phyloP scores from a whole-genome alignment of 2,329 filamentous ascomycete genomes.

The Apiospora hydei region DNA sequence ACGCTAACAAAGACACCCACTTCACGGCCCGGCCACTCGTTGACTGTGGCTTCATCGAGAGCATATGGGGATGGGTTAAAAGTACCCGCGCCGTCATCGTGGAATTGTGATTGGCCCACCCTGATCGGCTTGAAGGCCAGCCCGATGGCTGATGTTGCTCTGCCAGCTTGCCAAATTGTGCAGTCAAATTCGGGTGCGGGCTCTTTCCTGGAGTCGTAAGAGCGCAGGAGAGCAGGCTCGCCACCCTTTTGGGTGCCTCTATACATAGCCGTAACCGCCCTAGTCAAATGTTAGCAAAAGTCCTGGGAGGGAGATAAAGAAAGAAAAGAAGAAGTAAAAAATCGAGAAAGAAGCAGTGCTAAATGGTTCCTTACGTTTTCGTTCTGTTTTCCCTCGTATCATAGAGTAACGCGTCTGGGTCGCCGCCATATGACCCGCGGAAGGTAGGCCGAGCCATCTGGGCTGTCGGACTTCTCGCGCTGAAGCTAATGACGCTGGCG shows the following conservation, averaged over 20 bases:
- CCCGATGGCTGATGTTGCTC: slow-evolving; percentile 90
- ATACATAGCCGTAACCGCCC: slow-evolving; percentile 89
- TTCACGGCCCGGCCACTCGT: slow-evolving; percentile 94
- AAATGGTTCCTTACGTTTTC: slow-evolving; percentile 75
- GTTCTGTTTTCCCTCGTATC: slow-evolving; percentile 85
- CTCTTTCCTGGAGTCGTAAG: slow-evolving; percentile 94
- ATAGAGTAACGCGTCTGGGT: slow-evolving; percentile 87
- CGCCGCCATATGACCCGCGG: slow-evolving; percentile 74
- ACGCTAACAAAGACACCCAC: slow-evolving; percentile 92
- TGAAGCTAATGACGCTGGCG: slow-evolving; percentile 83
- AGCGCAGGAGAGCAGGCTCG: slow-evolving; percentile 79
- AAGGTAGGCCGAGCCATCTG: slow-evolving; percentile 63
- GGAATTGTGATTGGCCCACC: slow-evolving; percentile 91
- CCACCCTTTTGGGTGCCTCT: slow-evolving; percentile 77
- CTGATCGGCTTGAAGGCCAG: slow-evolving; percentile 96
- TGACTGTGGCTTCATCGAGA: slow-evolving; percentile 87
- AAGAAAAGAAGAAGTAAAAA: background rate
- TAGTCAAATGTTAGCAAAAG: slow-evolving; percentile 49
- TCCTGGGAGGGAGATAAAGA: background rate
- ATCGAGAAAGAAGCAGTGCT: background rate
- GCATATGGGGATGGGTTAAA: slow-evolving; percentile 90
- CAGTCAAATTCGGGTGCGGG: slow-evolving; percentile 90
- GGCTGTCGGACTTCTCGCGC: slow-evolving; percentile 67
- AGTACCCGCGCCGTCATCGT: slow-evolving; percentile 89
- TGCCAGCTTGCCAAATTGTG: slow-evolving; percentile 95